Evolutionary conservation across 2,329 filamentous ascomycete genomes (phyloP).

Genomic region (Amesomyces nigricolor): DNA sequence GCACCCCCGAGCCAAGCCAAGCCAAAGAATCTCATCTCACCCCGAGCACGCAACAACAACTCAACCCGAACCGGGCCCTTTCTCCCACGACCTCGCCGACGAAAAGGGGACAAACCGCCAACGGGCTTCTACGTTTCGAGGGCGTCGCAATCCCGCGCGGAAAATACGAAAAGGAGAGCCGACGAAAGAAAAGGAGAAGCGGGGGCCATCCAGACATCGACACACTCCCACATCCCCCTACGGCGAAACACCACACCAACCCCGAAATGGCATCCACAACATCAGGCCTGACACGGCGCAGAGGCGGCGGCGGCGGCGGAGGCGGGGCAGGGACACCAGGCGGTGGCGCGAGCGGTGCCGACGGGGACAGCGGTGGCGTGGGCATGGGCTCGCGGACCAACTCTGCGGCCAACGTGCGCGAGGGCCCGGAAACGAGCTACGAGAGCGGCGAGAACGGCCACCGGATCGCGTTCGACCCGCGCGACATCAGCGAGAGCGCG

Average conservation of each 20-base stretch:
- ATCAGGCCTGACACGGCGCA: slow-evolving; percentile 57
- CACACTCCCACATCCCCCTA: not conserved
- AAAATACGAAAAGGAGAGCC: not conserved
- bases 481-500: slow-evolving; percentile 94
- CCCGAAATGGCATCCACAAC: slow-evolving; percentile 34
- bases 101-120: not conserved
- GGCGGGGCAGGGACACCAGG: slow-evolving; percentile 43
- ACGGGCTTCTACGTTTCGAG: not conserved
- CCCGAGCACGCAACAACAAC: not conserved
- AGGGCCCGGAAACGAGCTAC: slow-evolving; percentile 74
- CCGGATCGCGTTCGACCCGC: slow-evolving; percentile 95
- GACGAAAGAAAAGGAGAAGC: not conserved
- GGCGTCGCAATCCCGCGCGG: not conserved
- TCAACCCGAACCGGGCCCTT: not conserved
- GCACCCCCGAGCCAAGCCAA: slow-evolving; percentile 4
- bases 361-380: slow-evolving; percentile 58
- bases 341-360: slow-evolving; percentile 52
- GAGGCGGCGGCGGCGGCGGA: slow-evolving; percentile 42
- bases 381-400: slow-evolving; percentile 51
- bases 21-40: slow-evolving; percentile 2
- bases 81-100: not conserved
- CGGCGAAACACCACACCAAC: no score
- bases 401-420: slow-evolving; percentile 48
- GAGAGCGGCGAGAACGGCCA: slow-evolving; percentile 91
- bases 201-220: not conserved